A percentile compares a stretch with the other conserved stretches of the same genome.
These are phyloP conservation scores for Infundibulicybe gibba DNA, from an alignment of 768 basidiomycete species.

Conservation along the genomic window DNA sequence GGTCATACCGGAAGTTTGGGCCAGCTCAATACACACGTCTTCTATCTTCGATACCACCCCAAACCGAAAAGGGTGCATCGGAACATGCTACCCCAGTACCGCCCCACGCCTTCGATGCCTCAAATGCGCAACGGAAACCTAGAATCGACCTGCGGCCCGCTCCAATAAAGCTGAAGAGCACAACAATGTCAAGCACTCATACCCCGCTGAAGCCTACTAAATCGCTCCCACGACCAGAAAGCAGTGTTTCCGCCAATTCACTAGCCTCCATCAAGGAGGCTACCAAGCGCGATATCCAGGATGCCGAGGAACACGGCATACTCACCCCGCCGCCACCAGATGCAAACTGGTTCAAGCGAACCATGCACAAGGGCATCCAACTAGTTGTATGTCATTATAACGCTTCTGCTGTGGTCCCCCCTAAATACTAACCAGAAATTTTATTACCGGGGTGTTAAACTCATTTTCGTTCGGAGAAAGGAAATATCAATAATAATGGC, in stretches of 20 bases:
- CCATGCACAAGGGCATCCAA: constrained; percentile 44
- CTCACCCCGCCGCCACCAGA: constrained; percentile 60
- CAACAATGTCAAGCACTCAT: constrained; percentile 16
- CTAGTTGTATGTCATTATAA: constrained; percentile 31
- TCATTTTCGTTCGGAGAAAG: constrained; percentile 60
- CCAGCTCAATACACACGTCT: neutral
- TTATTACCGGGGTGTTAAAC: constrained; percentile 73
- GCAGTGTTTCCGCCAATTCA: constrained; percentile 12
- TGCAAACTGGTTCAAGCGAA: constrained; percentile 52
- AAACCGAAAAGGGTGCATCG: constrained; percentile 1
- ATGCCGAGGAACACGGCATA: constrained; percentile 68
- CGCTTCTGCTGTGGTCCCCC: constrained; percentile 4
- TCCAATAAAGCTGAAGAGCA: constrained; percentile 45
- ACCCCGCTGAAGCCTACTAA: constrained; percentile 26
- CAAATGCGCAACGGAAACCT: constrained; percentile 32
- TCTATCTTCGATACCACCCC: constrained; percentile 2
- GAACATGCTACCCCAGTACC: constrained; percentile 12
- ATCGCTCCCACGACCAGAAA: constrained; percentile 17
- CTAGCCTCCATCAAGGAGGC: constrained; percentile 40
- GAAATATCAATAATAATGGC: constrained; percentile 49
- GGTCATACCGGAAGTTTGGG: too few relatives aligned
- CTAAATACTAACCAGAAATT: constrained; percentile 59
- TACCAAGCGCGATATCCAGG: constrained; percentile 57
- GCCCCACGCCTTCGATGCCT: constrained; percentile 17
- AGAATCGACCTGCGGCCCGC: constrained; percentile 63